phyloP scores from a whole-genome alignment of 805 yeast species.

The Geotrichum ghanense region DNA sequence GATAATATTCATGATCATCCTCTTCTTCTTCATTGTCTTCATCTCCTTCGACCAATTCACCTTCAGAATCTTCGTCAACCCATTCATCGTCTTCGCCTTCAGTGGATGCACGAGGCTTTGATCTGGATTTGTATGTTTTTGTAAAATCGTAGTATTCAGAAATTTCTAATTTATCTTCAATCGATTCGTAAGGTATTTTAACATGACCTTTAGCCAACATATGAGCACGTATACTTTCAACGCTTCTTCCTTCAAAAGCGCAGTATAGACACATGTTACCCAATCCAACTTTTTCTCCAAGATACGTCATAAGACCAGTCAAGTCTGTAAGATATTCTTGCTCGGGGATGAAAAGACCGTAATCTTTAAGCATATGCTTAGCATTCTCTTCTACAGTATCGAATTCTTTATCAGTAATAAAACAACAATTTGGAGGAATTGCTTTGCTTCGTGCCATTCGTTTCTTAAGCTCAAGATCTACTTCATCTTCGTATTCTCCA shows the following conservation, averaged over 20 bases:
- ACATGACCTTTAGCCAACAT: slow-evolving; percentile 79
- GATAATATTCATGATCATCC: slow-evolving; percentile 5
- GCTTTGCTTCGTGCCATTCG: slow-evolving; percentile 14
- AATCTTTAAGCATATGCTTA: slow-evolving; percentile 65
- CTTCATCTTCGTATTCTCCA: slow-evolving; percentile 16
- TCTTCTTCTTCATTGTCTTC: slow-evolving; percentile 19
- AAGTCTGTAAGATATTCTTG: slow-evolving; percentile 52
- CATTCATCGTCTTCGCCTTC: slow-evolving; percentile 25
- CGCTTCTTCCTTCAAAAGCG: slow-evolving; percentile 66
- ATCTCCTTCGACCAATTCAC: slow-evolving; percentile 17
- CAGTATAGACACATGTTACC: slow-evolving; percentile 82
- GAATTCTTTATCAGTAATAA: slow-evolving; percentile 37
- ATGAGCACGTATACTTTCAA: slow-evolving; percentile 85
- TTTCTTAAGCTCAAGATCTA: slow-evolving; percentile 17
- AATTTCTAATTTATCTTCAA: slow-evolving; percentile 63
- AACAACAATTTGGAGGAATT: slow-evolving; percentile 27
- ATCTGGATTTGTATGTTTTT: slow-evolving; percentile 37
- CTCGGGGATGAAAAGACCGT: slow-evolving; percentile 87
- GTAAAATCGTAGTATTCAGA: slow-evolving; percentile 79
- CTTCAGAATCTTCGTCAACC: slow-evolving; percentile 20
- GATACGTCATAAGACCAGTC: slow-evolving; percentile 59
- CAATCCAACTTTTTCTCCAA: slow-evolving; percentile 70
- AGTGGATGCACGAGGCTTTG: slow-evolving; percentile 22
- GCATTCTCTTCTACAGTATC: slow-evolving; percentile 47
- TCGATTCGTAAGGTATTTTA: slow-evolving; percentile 76